These are phyloP conservation scores for Erucastrum elatum DNA, from an alignment of 345 rosid species.

Conservation along the genomic window DNA sequence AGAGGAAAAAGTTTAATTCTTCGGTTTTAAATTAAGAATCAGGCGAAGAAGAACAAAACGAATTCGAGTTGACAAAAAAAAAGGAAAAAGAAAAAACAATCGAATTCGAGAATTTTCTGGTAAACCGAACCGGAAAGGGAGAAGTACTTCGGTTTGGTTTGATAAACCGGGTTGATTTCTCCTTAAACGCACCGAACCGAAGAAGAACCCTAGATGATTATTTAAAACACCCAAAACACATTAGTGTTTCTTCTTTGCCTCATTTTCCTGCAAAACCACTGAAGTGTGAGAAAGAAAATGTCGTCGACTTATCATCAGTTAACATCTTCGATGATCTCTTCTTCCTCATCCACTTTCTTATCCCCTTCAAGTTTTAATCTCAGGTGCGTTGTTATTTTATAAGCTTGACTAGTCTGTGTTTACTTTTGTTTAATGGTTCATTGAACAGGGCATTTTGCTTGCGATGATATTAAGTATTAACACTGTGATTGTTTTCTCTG, in stretches of 20 bases:
- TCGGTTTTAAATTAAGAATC: background rate
- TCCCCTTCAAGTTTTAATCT: constrained; percentile 29
- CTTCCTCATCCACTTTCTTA: constrained; percentile 37
- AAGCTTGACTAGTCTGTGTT: no score
- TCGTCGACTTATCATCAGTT: constrained; percentile 24
- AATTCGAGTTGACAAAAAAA: background rate
- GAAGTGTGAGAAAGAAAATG: constrained; percentile 25
- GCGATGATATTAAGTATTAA: background rate
- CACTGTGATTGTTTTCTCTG: background rate
- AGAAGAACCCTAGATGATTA: constrained; percentile 30
- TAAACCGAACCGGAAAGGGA: constrained; percentile 13
- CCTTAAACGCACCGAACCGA: background rate
- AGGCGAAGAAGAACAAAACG: background rate
- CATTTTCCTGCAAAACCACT: constrained; percentile 2
- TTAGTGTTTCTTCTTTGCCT: background rate
- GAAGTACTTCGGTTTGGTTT: constrained; percentile 3
- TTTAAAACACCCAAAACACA: background rate
- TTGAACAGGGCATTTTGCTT: background rate
- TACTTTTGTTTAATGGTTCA: background rate
- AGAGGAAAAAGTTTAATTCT: background rate
- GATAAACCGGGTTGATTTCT: constrained; percentile 18
- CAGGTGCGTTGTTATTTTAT: constrained; percentile 25
- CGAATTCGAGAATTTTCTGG: background rate
- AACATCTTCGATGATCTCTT: constrained; percentile 32
- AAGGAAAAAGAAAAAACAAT: background rate